Evolutionary conservation across 306 rosid species (phyloP).

Genomic region (Cicer cuneatum): DNA sequence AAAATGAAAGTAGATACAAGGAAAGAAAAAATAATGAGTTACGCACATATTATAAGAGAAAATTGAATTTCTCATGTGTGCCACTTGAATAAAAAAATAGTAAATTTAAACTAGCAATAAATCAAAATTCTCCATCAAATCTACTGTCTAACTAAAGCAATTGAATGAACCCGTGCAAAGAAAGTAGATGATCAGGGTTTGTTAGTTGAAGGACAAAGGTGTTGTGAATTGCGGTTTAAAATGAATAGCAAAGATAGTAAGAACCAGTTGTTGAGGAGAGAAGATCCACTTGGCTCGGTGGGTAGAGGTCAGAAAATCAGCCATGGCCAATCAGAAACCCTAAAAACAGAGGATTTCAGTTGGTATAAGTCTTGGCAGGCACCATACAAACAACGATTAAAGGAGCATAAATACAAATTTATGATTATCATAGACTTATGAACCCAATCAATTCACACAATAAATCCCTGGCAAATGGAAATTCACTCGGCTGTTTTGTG

Average conservation of each 20-base stretch:
- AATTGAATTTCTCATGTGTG: conserved; percentile 12
- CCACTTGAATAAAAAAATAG: background rate
- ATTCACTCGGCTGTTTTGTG: no score
- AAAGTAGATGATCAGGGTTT: conserved; percentile 5
- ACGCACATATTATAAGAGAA: conserved; percentile 5
- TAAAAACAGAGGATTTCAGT: background rate
- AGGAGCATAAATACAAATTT: background rate
- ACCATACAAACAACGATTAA: background rate
- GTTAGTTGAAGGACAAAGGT: background rate
- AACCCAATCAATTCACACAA: background rate
- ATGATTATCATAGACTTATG: background rate
- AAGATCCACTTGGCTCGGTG: conserved; percentile 89
- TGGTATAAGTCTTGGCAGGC: background rate
- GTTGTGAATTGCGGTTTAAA: conserved; percentile 21
- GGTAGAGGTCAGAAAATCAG: conserved; percentile 88
- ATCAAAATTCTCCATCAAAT: conserved; percentile 23
- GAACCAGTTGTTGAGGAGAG: conserved; percentile 75
- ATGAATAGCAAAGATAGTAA: conserved; percentile 33
- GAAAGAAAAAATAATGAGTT: background rate
- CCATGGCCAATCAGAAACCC: conserved; percentile 57
- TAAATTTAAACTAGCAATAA: background rate
- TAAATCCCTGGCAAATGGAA: no score
- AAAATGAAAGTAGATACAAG: conserved; percentile 30
- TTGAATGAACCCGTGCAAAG: background rate
- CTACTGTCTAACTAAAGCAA: conserved; percentile 1